These are phyloP conservation scores for sweet orange (Citrus sinensis) DNA, from an alignment of 345 rosid species.

Conservation along the genomic window DNA sequence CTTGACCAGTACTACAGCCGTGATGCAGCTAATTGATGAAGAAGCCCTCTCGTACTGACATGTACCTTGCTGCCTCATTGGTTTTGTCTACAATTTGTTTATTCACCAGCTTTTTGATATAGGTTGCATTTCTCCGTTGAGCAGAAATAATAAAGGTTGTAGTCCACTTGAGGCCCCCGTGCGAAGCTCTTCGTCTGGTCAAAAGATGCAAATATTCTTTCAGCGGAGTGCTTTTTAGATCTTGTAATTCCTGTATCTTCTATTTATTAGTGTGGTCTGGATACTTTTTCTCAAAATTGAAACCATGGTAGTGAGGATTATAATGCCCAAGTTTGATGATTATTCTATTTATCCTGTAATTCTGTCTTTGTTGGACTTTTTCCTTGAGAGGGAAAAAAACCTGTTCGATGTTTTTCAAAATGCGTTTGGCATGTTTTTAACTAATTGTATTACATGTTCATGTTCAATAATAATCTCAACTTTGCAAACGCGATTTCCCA, in stretches of 20 bases:
- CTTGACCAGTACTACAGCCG: conserved; percentile 85
- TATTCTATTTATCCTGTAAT: not conserved
- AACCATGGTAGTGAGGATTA: not conserved
- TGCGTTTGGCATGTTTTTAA: not conserved
- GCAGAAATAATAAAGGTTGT: conserved; percentile 11
- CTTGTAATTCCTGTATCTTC: conserved; percentile 23
- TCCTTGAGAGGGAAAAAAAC: not conserved
- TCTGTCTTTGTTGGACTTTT: not conserved
- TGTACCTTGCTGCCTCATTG: not conserved
- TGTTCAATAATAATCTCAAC: not conserved
- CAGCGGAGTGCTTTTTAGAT: not conserved
- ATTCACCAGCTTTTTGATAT: not conserved
- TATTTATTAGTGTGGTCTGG: conserved; percentile 14
- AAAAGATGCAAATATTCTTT: conserved; percentile 4
- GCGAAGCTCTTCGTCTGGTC: not conserved
- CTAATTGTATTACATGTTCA: not conserved
- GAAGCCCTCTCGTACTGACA: not conserved
- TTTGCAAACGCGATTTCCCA: no score
- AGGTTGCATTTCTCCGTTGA: not conserved
- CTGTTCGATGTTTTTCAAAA: not conserved
- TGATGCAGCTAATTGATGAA: conserved; percentile 49
- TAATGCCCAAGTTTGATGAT: not conserved
- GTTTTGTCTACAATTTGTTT: conserved; percentile 6
- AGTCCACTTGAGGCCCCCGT: conserved; percentile 2
- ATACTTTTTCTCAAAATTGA: not conserved